Base-by-base conservation (phyloP, 306 rosid genomes). In the Astragalus membranaceus region DNA sequence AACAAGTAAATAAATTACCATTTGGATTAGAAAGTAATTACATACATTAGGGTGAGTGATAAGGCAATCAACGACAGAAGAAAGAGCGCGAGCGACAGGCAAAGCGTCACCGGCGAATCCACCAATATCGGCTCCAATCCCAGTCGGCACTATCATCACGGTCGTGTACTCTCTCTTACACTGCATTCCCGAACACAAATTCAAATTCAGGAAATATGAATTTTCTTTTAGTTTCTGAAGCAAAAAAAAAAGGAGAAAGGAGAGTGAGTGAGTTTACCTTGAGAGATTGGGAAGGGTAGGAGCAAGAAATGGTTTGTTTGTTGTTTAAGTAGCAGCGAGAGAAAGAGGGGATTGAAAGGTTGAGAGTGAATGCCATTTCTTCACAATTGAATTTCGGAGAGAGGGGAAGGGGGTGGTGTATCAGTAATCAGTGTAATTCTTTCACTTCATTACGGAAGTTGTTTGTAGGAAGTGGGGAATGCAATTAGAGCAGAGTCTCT, bases 21-120 rank as follows among this genome's bases (percentile, higher is more conserved):
- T 16, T 10, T 2, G 58, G 75, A 41, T 33, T 10, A 46, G 51
- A 65, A 47, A 35, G 74, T 49, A 63, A 8, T 7, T 10, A n/a
- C 11, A 14, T 77, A 89, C 96, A 5, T 92, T 92, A 33, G 98
- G 98, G 73, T 89, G 96, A 57, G 91, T 70, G 81, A 88, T 85
- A 46, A 92, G 98, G 79, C 96, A 89, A 75, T 92, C 96, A 4
- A 89, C 96, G 46, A 88, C 87, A 12, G 87, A 67, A 69, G 95
- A 82, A 54, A 89, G 87, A 36, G 96, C 86, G 17, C 96, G 96
- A 48, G 91, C 96, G 35, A 88, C 91, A 0, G 98, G 96, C 64
- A 92, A 59, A 53, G 98, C 91, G 36, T 92, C 98, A 2, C 96
- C 96, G 3, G 96, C 96, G 59, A 72, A 88, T 33, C 98, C 96